Evolutionary conservation across 1,139 yeast genomes (phyloP), one percentile per base, ranked within the genome.

Genomic region (Sugiyamaella castrensis): DNA sequence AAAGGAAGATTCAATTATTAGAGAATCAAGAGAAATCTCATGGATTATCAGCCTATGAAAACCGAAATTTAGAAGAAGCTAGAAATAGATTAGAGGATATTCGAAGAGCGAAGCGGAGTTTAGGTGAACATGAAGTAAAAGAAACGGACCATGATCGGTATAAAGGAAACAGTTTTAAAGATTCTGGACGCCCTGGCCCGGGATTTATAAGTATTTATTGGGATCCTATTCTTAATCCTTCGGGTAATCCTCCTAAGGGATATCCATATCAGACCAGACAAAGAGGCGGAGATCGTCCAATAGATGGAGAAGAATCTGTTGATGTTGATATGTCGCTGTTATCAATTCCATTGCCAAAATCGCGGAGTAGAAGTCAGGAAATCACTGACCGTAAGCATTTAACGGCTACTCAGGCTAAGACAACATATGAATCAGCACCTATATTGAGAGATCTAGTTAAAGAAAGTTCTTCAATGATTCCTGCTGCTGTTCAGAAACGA

Each of bases 141-240:
- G 27, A 31, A 7, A 11, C 33, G 11, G 37, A 39, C 26, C 10
- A 41, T 8, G 30, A 34, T 9, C 31, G 26, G 26, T 16, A 51
- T 33, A 27, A 27, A 15, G 29, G 28, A 8, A 40, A 32, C 10
- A 47, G 50, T 4, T 46, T 36, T n/a, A 52, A 8, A 11, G 38
- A 26, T 34, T 48, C 37, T 19, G 47, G 24, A 19, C 24, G 24
- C 3, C 5, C 32, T 32, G 41, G 30, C 27, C 51, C 36, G 40
- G 55, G 41, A 37, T 53, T 40, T 19, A 58, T 51, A 31, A 56
- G 64, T 39, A 53, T 62, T 29, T 62, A 53, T 51, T 63, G 63
- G 61, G 66, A 62, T 41, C 61, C 63, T 3, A 53, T 53, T 10
- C 43, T 59, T 32, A 62, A 62, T 47, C 66, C 66, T 1, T 46